Evolutionary conservation across 2,329 filamentous ascomycete species (phyloP), one percentile per base, ranked within the genome.

Genomic region (Keithomyces neogunnii): DNA sequence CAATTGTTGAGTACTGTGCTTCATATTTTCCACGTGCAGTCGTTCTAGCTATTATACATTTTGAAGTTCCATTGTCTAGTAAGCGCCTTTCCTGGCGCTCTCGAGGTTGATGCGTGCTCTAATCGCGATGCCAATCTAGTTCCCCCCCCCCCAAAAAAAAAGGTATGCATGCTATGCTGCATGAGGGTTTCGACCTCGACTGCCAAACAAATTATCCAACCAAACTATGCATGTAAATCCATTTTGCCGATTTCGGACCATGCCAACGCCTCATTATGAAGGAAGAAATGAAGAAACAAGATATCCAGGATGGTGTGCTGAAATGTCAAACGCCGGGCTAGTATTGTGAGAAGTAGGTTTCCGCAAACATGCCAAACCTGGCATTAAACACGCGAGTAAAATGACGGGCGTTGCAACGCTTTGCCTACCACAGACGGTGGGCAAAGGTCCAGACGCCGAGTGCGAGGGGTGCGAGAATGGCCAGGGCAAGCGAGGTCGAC

Each of bases 401-500:
- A 44, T 10, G 7, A 30, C 1, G 11, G 40, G 3, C 26, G 40
- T 11, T 11, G 40, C 9, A 29, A n/a, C 5, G 19, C 19, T 19
- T 19, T n/a, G 19, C 10, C 45, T 44, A 53, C 30, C 39, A 49
- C 11, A 55, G 45, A 46, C 45, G 53, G 51, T 47, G 46, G 43
- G 51, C 36, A 51, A 68, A 56, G 7, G 56, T 42, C 52, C 61
- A 32, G 13, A 60, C 49, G 47, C 62, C 62, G n/a, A 56, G 59
- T 1, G 62, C 49, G 49, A 68, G 56, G 28, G 62, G 60, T 13
- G 56, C 43, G 48, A 64, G 50, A 47, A 64, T 47, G 45, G 62
- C 53, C 33, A 62, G 40, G 45, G 46, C 35, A 10, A 28, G 7
- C 3, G 49, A 30, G 7, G 55, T 49, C 7, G 51, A 33, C 10